phyloP scores from a whole-genome alignment of 2,329 filamentous ascomycete species.

The Acarospora socialis region DNA sequence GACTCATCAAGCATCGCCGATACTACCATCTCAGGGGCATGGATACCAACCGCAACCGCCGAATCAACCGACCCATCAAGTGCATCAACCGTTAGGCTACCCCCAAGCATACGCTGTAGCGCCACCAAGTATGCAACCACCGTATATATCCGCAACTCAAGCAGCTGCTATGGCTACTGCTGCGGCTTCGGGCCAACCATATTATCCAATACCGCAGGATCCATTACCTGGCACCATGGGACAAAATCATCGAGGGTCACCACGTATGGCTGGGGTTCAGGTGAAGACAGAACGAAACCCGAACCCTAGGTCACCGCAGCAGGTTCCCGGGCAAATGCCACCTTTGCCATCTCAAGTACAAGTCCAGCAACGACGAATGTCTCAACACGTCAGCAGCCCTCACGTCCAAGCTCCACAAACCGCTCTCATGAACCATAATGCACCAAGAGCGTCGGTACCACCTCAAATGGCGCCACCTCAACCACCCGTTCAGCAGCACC shows the following conservation, averaged over 20 bases:
- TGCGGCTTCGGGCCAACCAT: constrained; percentile 69
- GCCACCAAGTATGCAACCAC: constrained; percentile 52
- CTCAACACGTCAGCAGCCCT: constrained; percentile 59
- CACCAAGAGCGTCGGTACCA: constrained; percentile 37
- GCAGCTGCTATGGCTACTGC: constrained; percentile 90
- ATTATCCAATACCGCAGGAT: constrained; percentile 60
- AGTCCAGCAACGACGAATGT: constrained; percentile 39
- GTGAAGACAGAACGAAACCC: constrained; percentile 63
- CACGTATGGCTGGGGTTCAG: constrained; percentile 54
- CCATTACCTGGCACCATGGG: constrained; percentile 47
- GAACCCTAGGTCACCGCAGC: constrained; percentile 61
- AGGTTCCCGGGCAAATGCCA: constrained; percentile 48
- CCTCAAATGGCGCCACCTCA: constrained; percentile 35
- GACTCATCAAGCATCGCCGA: constrained; percentile 61
- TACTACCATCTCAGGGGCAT: constrained; percentile 57
- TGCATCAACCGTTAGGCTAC: constrained; percentile 64
- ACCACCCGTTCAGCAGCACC: constrained; percentile 49
- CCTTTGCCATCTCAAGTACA: constrained; percentile 24
- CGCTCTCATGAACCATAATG: constrained; percentile 61
- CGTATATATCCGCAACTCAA: constrained; percentile 71
- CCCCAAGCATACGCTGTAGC: constrained; percentile 62
- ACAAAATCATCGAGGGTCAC: constrained; percentile 49
- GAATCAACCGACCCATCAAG: constrained; percentile 44
- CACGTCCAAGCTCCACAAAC: constrained; percentile 58
- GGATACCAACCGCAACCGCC: constrained; percentile 47